phyloP scores from a whole-genome alignment of 306 rosid genomes.

The Lathyrus aphaca region DNA sequence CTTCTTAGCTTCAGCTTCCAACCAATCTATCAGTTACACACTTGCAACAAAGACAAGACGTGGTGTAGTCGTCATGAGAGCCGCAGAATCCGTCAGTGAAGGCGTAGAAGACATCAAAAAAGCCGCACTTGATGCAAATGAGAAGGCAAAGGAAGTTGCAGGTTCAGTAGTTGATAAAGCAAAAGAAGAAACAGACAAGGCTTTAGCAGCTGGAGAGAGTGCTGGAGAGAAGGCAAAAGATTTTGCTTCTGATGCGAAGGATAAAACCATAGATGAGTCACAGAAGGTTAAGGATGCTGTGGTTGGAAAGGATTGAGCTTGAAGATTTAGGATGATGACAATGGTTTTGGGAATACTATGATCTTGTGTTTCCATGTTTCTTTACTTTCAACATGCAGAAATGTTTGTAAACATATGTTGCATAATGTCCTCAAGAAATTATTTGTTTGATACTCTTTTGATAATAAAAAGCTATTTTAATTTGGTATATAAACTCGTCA shows the following conservation, averaged over 20 bases:
- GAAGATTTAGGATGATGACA: too few species aligned
- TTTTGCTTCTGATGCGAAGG: conserved; percentile 5
- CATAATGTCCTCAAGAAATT: background rate
- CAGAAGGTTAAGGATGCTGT: too few species aligned
- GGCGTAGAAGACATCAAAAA: conserved; percentile 34
- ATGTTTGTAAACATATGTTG: background rate
- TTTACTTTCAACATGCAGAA: background rate
- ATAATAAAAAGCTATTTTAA: background rate
- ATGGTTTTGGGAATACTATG: too few species aligned
- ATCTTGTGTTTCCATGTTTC: background rate
- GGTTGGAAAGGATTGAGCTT: too few species aligned
- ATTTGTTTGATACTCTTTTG: background rate
- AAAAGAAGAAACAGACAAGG: conserved; percentile 23
- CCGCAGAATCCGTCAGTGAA: conserved; percentile 12
- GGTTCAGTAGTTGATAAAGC: conserved; percentile 15
- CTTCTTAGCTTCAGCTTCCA: conserved; percentile 53
- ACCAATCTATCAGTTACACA: conserved; percentile 45
- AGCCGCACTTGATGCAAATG: background rate
- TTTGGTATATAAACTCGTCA: background rate
- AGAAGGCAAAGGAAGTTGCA: conserved; percentile 35
- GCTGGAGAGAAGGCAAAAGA: conserved; percentile 40
- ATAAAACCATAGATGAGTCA: conserved; percentile 28
- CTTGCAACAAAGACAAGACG: conserved; percentile 21
- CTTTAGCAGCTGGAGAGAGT: conserved; percentile 28
- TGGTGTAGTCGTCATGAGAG: conserved; percentile 1